Base-by-base conservation (phyloP, 129 eudicot genomes). In the Kitagawia praeruptora region DNA sequence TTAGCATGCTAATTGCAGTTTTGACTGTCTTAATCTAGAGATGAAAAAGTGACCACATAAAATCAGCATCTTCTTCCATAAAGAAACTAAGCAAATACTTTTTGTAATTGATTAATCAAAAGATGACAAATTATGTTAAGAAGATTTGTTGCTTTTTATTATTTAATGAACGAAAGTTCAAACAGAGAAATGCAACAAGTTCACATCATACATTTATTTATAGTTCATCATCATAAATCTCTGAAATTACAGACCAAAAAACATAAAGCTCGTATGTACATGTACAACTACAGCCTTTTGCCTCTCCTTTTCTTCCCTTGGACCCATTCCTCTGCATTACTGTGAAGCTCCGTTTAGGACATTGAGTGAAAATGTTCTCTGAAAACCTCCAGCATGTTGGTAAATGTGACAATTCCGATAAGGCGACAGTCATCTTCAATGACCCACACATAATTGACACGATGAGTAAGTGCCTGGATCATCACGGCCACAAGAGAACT, bases 401-500 rank as follows among this genome's bases (percentile, higher is more conserved):
- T 83, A 77, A 92, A 91, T 46, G 91, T 89, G 23, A 94, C 98
- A 0, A 91, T 87, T 47, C 98, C 98, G 31, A 84, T 85, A 5
- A 92, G 83, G 21, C 88, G 86, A 78, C 85, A 85, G 18, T 88
- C 98, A 3, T 92, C 92, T 54, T 94, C 96, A 42, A 90, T 82
- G 61, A 94, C 97, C 98, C 98, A 94, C 27, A 94, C 93, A 49
- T 92, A 92, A 27, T 84, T 94, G 51, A 92, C 92, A 0, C 98
- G 90, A 69, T 88, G 96, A 2, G 97, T 79, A 13, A 94, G 85
- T 2, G 98, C 97, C 61, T 94, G 98, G 8, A 92, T 82, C 97
- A 91, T 94, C 69, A 94, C 98, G 1, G 98, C 98, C 81, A 90
- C 92, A 82, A 94, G 71, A 76, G 98, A 94, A 80, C 97, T 94